Percentiles rank a stretch among this genome's conserved stretches.
Conservation (phyloP, 2,329 filamentous ascomycete genomes). For the Microcyclospora pomicola region DNA sequence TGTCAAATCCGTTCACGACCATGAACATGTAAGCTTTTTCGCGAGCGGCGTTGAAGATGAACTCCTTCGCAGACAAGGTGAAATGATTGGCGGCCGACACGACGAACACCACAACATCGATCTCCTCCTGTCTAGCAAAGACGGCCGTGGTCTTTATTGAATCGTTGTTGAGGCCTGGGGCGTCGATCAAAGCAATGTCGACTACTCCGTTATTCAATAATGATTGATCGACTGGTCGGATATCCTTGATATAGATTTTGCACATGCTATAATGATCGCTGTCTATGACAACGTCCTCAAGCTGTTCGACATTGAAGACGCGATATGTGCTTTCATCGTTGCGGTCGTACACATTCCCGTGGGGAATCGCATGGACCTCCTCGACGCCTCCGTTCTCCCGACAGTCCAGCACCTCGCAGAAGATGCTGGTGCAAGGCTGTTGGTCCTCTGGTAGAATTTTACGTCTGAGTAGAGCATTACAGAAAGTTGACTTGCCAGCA, state of each 20-base stretch:
- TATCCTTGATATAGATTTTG: constrained; percentile 92
- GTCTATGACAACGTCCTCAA: constrained; percentile 83
- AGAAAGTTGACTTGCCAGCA: constrained; percentile 96
- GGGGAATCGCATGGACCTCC: constrained; percentile 90
- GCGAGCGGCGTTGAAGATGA: constrained; percentile 85
- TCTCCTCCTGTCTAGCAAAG: constrained; percentile 94
- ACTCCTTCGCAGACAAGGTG: constrained; percentile 92
- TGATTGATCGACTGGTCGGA: constrained; percentile 78
- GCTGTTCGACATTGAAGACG: constrained; percentile 60
- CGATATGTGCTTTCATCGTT: constrained; percentile 92
- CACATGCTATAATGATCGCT: constrained; percentile 83
- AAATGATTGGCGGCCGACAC: constrained; percentile 97
- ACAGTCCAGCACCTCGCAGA: constrained; percentile 90
- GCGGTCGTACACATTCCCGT: constrained; percentile 63
- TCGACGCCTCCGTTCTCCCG: constrained; percentile 82
- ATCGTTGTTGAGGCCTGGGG: constrained; percentile 87
- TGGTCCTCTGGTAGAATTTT: constrained; percentile 94
- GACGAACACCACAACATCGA: constrained; percentile 96
- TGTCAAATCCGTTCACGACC: constrained; percentile 94
- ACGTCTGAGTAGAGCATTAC: constrained; percentile 84
- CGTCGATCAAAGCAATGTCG: constrained; percentile 94
- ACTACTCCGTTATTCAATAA: constrained; percentile 94
- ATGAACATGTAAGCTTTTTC: constrained; percentile 99
- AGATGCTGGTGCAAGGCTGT: constrained; percentile 95
- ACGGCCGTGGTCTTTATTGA: constrained; percentile 95